Percentiles rank a stretch among this genome's conserved stretches.
Conservation (phyloP, 345 rosid genomes). For the Syzygium grande region DNA sequence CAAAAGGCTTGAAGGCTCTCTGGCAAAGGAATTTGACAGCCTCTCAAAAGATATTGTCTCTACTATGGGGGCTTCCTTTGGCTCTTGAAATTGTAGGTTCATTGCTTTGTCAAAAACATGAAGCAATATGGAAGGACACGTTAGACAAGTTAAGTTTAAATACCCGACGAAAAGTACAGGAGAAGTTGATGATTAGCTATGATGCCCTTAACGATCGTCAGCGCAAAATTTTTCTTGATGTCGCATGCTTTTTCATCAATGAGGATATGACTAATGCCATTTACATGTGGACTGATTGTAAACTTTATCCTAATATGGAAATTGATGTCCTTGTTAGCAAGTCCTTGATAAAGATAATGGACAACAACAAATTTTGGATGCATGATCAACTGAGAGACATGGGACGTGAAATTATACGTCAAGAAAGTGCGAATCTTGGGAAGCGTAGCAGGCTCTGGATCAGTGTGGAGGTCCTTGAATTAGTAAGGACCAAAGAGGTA, state of each 20-base stretch:
- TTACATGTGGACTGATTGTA: not conserved
- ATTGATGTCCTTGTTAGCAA: fast-evolving
- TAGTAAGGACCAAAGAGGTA: fast-evolving
- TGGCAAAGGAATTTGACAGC: not conserved
- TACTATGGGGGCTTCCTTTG: not conserved
- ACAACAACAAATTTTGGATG: not conserved
- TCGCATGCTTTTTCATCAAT: not conserved
- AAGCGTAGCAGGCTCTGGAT: not conserved
- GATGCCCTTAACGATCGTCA: fast-evolving
- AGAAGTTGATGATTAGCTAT: not conserved
- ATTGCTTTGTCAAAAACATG: fast-evolving
- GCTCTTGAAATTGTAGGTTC: not conserved
- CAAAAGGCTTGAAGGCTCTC: not conserved
- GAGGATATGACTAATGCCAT: not conserved
- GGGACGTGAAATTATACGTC: not conserved
- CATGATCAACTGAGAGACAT: not conserved
- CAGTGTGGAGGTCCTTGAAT: not conserved
- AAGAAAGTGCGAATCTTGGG: fast-evolving
- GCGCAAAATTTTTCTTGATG: fast-evolving
- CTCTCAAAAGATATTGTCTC: not conserved
- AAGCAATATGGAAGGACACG: not conserved
- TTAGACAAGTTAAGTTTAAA: not conserved
- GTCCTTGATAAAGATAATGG: not conserved
- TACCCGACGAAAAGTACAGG: fast-evolving
- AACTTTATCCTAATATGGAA: fast-evolving